These are phyloP conservation scores for Bacterosira constricta DNA, from an alignment of 108 stramenopile species.

Conservation along the genomic window DNA sequence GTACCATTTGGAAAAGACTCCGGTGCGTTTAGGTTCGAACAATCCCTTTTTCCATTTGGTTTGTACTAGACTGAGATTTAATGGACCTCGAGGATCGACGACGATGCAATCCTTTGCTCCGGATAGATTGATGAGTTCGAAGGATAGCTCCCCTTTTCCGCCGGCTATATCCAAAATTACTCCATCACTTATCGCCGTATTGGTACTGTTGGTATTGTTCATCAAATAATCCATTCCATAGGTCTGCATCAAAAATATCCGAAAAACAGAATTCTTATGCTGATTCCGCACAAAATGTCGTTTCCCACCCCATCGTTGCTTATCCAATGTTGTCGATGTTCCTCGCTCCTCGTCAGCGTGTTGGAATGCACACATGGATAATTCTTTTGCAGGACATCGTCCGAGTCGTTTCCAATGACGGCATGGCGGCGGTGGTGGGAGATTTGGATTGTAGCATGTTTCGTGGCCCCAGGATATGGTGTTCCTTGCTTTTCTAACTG, in stretches of 20 bases:
- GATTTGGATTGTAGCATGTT: conserved; percentile 4
- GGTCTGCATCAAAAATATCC: conserved; percentile 45
- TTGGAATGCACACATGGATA: conserved; percentile 29
- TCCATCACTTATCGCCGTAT: not conserved
- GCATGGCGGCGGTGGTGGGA: conserved; percentile 35
- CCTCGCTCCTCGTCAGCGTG: conserved; percentile 6
- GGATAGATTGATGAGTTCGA: conserved; percentile 42
- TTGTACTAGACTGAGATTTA: conserved; percentile 22
- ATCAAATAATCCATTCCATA: conserved; percentile 39
- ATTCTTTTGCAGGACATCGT: conserved; percentile 27
- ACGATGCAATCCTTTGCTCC: conserved; percentile 29
- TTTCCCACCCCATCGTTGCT: conserved; percentile 32
- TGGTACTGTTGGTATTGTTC: not conserved
- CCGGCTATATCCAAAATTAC: conserved; percentile 44
- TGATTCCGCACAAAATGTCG: conserved; percentile 32
- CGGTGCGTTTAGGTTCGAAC: conserved; percentile 39
- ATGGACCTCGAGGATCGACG: conserved; percentile 44
- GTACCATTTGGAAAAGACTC: conserved; percentile 49
- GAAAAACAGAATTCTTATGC: conserved; percentile 46
- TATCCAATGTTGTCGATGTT: not conserved
- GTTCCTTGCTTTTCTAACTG: too few relatives aligned
- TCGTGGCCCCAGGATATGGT: conserved; percentile 40
- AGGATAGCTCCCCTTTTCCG: conserved; percentile 46
- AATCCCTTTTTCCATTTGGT: conserved; percentile 35
- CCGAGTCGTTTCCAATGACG: conserved; percentile 41